Evolutionary conservation across 768 basidiomycete genomes (phyloP), one percentile per base, ranked within the genome.

Genomic region (Phylloporus sp.): DNA sequence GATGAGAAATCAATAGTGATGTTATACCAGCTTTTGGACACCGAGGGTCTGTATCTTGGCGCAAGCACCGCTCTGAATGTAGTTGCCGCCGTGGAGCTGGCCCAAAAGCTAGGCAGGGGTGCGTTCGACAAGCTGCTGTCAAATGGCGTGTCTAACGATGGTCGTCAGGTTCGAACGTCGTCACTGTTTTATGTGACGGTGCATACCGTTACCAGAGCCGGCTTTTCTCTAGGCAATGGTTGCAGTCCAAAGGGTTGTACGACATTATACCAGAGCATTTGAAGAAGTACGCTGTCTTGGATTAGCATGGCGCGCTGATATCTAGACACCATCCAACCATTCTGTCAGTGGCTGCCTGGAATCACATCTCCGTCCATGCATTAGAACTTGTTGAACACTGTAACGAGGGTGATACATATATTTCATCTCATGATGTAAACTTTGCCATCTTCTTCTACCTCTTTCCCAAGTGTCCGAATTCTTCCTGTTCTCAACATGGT

Each of bases 171-270:
- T 85, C 86, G 18, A 90, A 76, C 14, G 74, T 98, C 23, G 92
- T 82, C 2, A 99, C 96, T 5, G 77, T 97, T 42, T 69, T 99
- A 31, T 90, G 87, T 65, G 96, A 99, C 62, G 96, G 95, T 7
- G 96, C 96, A 36, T 95, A 98, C 61, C 80, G 96, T 61, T 96
- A 99, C 62, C 96, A 98, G 70, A 94, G 90, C 50, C 79, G 96
- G 10, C 71, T 99, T 28, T 99, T 99, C 72, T 96, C 93, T 14
- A 87, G 87, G 64, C 79, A 81, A 56, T 99, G 96, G 96, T 70
- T 99, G 38, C 73, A 82, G 61, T 71, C 77, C 28, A 98, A 98
- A 64, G 82, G 77, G 0, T 71, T 99, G 40, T 75, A 78, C 33
- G 71, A 77, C 27, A 82, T 84, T 20, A 90, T 99, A 59, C 94